phyloP scores from a whole-genome alignment of 164 flowering plant genomes.

The Chloranthus sessilifolius region DNA sequence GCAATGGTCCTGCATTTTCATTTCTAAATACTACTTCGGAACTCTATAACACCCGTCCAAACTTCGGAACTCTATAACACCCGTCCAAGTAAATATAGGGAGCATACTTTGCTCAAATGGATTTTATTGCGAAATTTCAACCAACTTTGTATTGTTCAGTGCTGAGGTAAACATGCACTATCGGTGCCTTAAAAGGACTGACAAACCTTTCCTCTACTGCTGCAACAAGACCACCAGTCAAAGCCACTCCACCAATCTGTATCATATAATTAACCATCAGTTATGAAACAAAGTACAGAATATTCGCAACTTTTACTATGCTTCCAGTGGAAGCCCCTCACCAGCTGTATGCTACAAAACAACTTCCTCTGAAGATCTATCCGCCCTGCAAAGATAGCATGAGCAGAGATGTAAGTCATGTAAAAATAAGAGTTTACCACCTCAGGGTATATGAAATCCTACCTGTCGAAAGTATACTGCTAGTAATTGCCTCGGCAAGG shows the following conservation, averaged over 20 bases:
- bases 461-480: constrained; percentile 94
- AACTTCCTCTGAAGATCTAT: constrained; percentile 91
- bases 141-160: too few relatives aligned
- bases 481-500: constrained; percentile 92
- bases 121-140: too few relatives aligned
- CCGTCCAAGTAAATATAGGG: too few relatives aligned
- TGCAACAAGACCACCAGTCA: constrained; percentile 73
- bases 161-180: too few relatives aligned
- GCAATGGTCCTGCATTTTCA: too few relatives aligned
- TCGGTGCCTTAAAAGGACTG: not conserved
- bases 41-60: too few relatives aligned
- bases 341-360: constrained; percentile 95
- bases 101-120: too few relatives aligned
- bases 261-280: constrained; percentile 10
- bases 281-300: too few relatives aligned
- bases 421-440: not conserved
- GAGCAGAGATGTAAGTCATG: not conserved
- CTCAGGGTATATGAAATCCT: constrained; percentile 3
- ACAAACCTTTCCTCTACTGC: constrained; percentile 94
- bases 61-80: too few relatives aligned
- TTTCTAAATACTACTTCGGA: too few relatives aligned
- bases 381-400: constrained; percentile 85
- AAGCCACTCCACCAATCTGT: constrained; percentile 93
- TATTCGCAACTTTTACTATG: too few relatives aligned
- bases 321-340: too few relatives aligned